A percentile compares a stretch with the other conserved stretches of the same genome.
Conservation (phyloP, 352 stramenopile genomes). For the Globisporangium ultimum region DNA sequence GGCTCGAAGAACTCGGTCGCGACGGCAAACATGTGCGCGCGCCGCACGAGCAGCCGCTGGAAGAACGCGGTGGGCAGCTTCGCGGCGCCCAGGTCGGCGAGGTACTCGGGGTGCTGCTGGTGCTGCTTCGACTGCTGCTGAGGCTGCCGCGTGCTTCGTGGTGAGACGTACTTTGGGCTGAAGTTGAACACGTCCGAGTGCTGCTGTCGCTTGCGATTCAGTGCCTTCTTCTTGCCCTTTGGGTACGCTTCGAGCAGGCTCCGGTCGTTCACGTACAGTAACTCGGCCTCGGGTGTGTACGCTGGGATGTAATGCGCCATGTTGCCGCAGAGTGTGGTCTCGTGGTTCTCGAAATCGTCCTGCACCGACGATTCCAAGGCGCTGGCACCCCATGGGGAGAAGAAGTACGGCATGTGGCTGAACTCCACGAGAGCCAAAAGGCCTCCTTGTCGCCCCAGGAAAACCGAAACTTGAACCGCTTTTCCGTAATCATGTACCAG, state of each 20-base stretch:
- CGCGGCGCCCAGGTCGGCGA: constrained; percentile 33
- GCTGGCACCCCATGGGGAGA: constrained; percentile 43
- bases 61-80: constrained; percentile 35
- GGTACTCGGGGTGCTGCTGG: constrained; percentile 34
- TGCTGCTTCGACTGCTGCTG: constrained; percentile 28
- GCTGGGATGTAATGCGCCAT: constrained; percentile 39
- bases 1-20: constrained; percentile 36
- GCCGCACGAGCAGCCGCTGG: constrained; percentile 27
- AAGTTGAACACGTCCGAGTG: constrained; percentile 11
- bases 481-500: constrained; percentile 32
- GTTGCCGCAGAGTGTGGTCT: constrained; percentile 34
- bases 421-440: constrained; percentile 53
- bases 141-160: constrained; percentile 8
- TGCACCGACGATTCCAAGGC: constrained; percentile 33
- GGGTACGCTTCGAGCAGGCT: constrained; percentile 39
- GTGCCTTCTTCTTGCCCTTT: constrained; percentile 9
- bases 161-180: constrained; percentile 13
- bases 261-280: constrained; percentile 52
- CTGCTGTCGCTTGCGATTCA: too few species aligned
- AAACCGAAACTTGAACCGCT: constrained; percentile 29
- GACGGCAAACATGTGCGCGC: constrained; percentile 41
- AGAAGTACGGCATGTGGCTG: constrained; percentile 40
- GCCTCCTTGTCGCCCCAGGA: constrained; percentile 48
- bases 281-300: constrained; percentile 8
- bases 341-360: constrained; percentile 30